Evolutionary conservation across 1,284 basidiomycete species (phyloP).

Genomic region (Fomitopsis schrenkii): DNA sequence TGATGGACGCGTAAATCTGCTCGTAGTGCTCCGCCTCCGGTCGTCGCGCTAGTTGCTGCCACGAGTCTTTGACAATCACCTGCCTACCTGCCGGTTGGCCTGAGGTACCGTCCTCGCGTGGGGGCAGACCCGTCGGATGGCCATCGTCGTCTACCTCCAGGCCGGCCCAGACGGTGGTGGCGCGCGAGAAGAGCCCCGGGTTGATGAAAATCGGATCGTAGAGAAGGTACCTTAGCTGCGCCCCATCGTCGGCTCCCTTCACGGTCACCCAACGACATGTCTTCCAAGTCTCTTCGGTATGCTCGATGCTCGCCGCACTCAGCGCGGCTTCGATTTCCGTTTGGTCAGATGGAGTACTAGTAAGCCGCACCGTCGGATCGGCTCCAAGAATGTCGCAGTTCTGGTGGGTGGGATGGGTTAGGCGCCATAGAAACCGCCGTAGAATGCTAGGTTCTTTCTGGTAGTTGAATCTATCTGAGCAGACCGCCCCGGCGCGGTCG

Average conservation of each 20-base stretch:
- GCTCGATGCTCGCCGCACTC: too few species aligned
- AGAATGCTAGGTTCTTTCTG: conserved; percentile 1
- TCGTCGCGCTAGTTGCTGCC: background rate
- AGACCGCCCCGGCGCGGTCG: conserved; percentile 11
- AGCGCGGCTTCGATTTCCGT: too few species aligned
- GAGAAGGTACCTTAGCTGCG: conserved; percentile 5
- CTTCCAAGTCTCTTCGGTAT: background rate
- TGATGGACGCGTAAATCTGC: background rate
- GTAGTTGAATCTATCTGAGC: background rate
- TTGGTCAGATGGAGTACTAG: too few species aligned
- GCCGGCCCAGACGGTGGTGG: background rate
- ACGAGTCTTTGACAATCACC: background rate
- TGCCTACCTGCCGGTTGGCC: too few species aligned
- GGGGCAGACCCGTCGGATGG: background rate
- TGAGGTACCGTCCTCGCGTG: too few species aligned
- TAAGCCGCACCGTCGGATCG: conserved; percentile 2
- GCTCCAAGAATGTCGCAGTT: conserved; percentile 4
- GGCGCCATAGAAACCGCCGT: conserved; percentile 11
- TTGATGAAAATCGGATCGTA: conserved; percentile 9
- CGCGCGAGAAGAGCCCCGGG: conserved; percentile 8
- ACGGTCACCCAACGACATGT: background rate
- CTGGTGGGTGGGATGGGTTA: conserved; percentile 7
- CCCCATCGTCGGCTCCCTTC: background rate
- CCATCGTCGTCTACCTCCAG: background rate
- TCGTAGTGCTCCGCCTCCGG: background rate